Evolutionary conservation across 2,329 filamentous ascomycete species (phyloP), one percentile per base, ranked within the genome.

Genomic region (Botrytis tulipae): DNA sequence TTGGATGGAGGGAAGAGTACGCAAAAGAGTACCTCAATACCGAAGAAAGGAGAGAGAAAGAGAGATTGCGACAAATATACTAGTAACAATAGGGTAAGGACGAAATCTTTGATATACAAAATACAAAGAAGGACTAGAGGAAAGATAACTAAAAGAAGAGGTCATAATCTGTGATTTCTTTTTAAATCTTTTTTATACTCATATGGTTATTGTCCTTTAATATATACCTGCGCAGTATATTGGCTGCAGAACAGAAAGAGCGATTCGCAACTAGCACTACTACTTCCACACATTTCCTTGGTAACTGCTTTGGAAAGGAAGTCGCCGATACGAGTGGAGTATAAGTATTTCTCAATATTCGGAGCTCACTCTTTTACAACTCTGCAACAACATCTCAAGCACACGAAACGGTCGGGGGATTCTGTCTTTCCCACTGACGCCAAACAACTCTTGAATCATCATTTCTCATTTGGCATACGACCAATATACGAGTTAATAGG

Each of bases 61-160:
- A 67, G 32, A 54, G 65, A 68, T 68, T 68, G 48, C 48, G 65
- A 68, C 25, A 67, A 44, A 67, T 22, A 67, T 44, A 16, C 61
- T 65, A 71, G n/a, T 29, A 57, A 57, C n/a, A 57, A 57, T 29
- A 29, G 57, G 69, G 42, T 59, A 59, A 62, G 29, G 35, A 32
- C 69, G 42, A 22, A 46, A 62, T 22, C 57, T 46, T 46, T 25
- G 29, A 66, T 25, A 54, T 54, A 37, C 65, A 54, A 54, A n/a
- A 16, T 40, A 37, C 65, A 40, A 54, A 48, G 46, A 37, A 67
- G 32, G 65, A 54, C 48, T 68, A 68, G 66, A 68, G 25, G 10
- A 32, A 42, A 57, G 66, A 68, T 42, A 42, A 37, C 37, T 20
- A 57, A 68, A 42, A 42, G 35, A 42, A n/a, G 20, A 22, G 66